Evolutionary conservation across 2,329 filamentous ascomycete genomes (phyloP).

Genomic region (Cladosporium oxysporum): DNA sequence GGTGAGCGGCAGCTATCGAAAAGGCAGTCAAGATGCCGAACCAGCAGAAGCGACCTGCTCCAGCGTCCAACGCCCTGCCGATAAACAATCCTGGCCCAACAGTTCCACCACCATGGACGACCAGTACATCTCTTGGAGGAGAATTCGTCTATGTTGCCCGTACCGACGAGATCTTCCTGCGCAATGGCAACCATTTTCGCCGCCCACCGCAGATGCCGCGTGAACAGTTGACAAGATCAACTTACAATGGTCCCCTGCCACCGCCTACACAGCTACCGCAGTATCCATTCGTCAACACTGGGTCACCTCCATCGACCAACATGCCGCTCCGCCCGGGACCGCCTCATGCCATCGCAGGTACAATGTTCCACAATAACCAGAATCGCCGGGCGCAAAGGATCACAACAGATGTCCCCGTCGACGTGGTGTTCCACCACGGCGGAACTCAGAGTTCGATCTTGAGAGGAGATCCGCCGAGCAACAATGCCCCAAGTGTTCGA

Average conservation of each 20-base stretch:
- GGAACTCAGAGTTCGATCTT: background rate
- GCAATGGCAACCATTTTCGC: background rate
- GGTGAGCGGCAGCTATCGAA: too few relatives aligned
- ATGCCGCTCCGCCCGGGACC: too few relatives aligned
- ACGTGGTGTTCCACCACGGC: background rate
- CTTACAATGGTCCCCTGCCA: background rate
- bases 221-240: background rate
- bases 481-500: background rate
- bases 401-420: background rate
- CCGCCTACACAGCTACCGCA: background rate
- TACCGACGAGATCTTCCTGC: background rate
- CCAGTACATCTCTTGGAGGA: background rate
- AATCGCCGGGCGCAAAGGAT: background rate
- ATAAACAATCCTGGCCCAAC: too few relatives aligned
- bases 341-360: background rate
- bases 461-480: background rate
- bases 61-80: too few relatives aligned
- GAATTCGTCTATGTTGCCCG: conserved; percentile 2
- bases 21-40: too few relatives aligned
- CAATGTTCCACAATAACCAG: background rate
- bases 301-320: too few relatives aligned
- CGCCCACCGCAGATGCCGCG: background rate
- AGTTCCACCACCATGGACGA: background rate
- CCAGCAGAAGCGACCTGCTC: too few relatives aligned
- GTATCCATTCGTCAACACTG: too few relatives aligned